These are phyloP conservation scores for Oxytropis ochrocephala DNA, from an alignment of 306 rosid species.

Conservation along the genomic window DNA sequence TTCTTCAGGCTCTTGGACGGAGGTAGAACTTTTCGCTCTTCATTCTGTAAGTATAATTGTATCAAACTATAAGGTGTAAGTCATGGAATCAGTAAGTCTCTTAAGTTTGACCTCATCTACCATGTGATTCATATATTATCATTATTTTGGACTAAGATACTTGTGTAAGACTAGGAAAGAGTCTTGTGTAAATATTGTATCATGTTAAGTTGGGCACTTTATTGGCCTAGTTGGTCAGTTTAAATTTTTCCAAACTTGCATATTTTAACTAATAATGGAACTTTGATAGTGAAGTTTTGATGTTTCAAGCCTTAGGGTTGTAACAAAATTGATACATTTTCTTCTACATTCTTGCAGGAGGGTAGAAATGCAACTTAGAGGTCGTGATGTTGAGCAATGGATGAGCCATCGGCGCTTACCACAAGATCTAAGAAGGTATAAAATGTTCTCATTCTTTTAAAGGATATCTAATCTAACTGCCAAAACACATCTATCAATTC, in stretches of 20 bases:
- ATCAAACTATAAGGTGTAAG: not conserved
- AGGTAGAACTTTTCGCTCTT: constrained; percentile 39
- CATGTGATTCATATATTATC: not conserved
- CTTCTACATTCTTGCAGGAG: constrained; percentile 36
- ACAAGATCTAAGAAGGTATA: constrained; percentile 39
- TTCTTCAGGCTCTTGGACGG: constrained; percentile 80
- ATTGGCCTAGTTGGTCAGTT: too few species aligned
- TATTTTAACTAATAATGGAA: not conserved
- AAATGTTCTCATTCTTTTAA: constrained; percentile 1
- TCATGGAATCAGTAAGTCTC: not conserved
- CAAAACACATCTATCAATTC: not conserved
- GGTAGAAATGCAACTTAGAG: constrained; percentile 75
- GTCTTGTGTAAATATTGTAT: not conserved
- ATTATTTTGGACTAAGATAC: not conserved
- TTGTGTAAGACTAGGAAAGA: not conserved
- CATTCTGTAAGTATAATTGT: too few species aligned
- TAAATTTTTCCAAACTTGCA: too few species aligned
- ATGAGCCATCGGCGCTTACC: constrained; percentile 92
- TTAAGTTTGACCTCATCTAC: not conserved
- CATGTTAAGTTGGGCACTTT: too few species aligned
- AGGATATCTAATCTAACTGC: not conserved
- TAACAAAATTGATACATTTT: constrained; percentile 7
- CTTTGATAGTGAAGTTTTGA: not conserved
- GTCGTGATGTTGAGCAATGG: constrained; percentile 90
- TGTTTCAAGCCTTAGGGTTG: not conserved